Evolutionary conservation across 305 asterid species (phyloP), one percentile per base, ranked within the genome.

Genomic region (Solanum hybrid): DNA sequence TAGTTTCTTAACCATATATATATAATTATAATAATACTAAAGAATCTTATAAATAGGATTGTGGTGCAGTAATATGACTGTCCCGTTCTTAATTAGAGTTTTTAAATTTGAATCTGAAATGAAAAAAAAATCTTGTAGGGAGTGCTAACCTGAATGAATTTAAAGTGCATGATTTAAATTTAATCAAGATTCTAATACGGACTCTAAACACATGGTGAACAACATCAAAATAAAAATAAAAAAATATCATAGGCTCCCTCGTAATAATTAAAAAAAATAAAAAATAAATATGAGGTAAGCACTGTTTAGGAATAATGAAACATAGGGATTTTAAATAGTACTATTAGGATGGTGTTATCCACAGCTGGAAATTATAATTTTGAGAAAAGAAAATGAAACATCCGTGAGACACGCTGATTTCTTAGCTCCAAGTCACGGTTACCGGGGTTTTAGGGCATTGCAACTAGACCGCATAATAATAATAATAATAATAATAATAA

Each of bases 351-450:
- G 51, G 14, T 42, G 37, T 20, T 51, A 83, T 18, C 20, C 73
- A 51, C 40, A 83, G 87, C 87, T 84, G 87, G 87, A 84, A 75
- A 67, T 18, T 28, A 11, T 37, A 16, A 6, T 35, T 76, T 34
- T 14, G 18, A 40, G 6, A 14, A 11, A 57, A 26, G 3, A 81
- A 81, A 26, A 81, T 24, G 3, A 26, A 75, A 36, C 87, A 78
- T 13, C 91, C 92, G 46, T 64, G 61, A 89, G 89, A 89, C 91
- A 89, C 36, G 89, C 88, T 89, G 42, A 90, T 46, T 64, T 84
- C 26, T 75, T 57, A 14, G 87, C 46, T 61, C 35, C 36, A 16
- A 26, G 69, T 40, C 78, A 89, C 88, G 14, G 67, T 26, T 83
- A 76, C 61, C 90, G 88, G 88, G 77, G 87, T 26, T 75, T 84